Evolutionary conservation across 1,284 basidiomycete species (phyloP), one percentile per base, ranked within the genome.

Genomic region (Mycena sp.): DNA sequence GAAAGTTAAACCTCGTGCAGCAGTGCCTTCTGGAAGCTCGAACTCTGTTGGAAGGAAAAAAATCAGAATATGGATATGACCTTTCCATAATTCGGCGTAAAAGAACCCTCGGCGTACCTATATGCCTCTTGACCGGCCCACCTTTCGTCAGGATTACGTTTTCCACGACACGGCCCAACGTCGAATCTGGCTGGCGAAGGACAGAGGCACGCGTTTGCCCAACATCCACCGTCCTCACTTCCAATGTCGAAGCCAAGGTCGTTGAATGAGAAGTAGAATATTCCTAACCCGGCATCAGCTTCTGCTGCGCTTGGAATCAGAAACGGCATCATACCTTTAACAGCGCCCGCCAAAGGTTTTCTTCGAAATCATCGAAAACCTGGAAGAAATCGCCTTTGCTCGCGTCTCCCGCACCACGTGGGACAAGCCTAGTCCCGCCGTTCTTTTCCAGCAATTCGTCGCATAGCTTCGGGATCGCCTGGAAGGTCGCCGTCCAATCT

Each of bases 401-500:
- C 6, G 81, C 82, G 64, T 85, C 82, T 0, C 80, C 81, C 38
- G 73, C 76, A 1, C 81, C 82, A 17, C 80, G 74, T 44, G 73
- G 64, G 14, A 81, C 51, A 10, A 86, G 70, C 21, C 82, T 73
- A 57, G 73, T 74, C n/a, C 72, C 84, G 3, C 84, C 83, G 30
- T 73, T 73, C 53, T 75, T 69, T 38, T 73, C 78, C 10, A 86
- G 67, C 14, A 73, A 64, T 11, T 73, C 67, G 69, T 86, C 84
- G 63, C 82, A 74, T 4, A 81, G 67, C 52, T 53, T 79, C 9
- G 85, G 85, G 29, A 87, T 80, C n/a, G 77, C 74, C 72, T 86
- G 84, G 72, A 80, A 86, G 2, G 85, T 85, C 37, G 76, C 70
- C 21, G 76, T 78, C 85, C 85, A 87, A 68, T 86, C 85, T 58